Percentiles rank a stretch among this genome's conserved stretches.
These are phyloP conservation scores for Closterium sp. DNA, from an alignment of 139 green algal genomes.

Conservation along the genomic window DNA sequence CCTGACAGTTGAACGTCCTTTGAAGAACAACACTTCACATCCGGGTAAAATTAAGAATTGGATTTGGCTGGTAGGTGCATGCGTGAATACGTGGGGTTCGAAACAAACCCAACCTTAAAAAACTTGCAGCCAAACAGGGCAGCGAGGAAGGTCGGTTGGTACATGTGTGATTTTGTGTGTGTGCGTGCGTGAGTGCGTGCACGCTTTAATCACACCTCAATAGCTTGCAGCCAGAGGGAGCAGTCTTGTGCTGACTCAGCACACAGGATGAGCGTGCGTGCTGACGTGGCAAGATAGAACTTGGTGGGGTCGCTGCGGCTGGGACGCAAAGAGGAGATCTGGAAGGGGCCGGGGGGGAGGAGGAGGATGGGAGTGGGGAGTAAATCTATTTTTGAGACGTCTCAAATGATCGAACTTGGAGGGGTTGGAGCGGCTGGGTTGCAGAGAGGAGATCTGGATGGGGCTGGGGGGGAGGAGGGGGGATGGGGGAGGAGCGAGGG, in stretches of 20 bases:
- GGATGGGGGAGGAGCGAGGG: neutral
- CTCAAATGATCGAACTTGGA: conserved; percentile 70
- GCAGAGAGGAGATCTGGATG: conserved; percentile 61
- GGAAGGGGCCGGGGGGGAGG: neutral
- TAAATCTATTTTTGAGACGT: neutral
- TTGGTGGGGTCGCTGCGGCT: conserved; percentile 65
- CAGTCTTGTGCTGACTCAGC: conserved; percentile 66
- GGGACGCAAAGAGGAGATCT: conserved; percentile 63
- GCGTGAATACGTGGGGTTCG: too few species aligned
- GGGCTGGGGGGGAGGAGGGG: too few species aligned
- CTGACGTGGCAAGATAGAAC: conserved; percentile 74
- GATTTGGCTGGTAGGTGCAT: too few species aligned
- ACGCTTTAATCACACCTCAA: neutral
- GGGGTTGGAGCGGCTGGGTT: conserved; percentile 55
- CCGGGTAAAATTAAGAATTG: too few species aligned
- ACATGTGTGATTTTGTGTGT: too few species aligned
- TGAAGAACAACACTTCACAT: too few species aligned
- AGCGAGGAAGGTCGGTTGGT: too few species aligned
- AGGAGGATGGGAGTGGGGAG: neutral
- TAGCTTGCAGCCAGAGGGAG: conserved; percentile 18
- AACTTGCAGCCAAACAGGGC: too few species aligned
- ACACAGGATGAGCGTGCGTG: conserved; percentile 58
- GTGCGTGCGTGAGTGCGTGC: too few species aligned
- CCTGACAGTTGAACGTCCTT: too few species aligned
- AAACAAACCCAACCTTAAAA: too few species aligned